Evolutionary conservation across 1,139 yeast genomes (phyloP), one percentile per base, ranked within the genome.

Genomic region (Debaryomyces psychrophilus): DNA sequence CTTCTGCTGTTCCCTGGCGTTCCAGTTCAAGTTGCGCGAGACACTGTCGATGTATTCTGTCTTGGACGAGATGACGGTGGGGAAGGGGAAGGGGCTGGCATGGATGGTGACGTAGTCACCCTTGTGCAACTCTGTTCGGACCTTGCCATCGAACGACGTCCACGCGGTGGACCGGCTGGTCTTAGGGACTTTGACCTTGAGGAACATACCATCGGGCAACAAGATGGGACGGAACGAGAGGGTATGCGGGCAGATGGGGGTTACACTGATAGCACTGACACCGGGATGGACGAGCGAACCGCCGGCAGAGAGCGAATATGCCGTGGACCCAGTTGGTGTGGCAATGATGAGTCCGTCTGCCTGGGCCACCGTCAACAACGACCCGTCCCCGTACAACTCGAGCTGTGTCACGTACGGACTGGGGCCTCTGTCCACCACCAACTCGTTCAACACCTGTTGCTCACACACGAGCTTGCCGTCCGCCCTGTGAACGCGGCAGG

Each of bases 171-270:
- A 77, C 44, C 96, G 67, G 47, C 89, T 82, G 37, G 80, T 69
- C 36, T 67, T 57, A 0, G 96, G 95, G 1, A 88, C 90, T 57
- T 82, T 84, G 2, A 90, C 87, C 56, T 81, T 85, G 50, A 90
- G 68, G 33, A 79, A 76, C 90, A 89, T 88, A 7, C 93, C 86
- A 59, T 89, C 96, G 0, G 97, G 97, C 27, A 90, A 70, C 47
- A 90, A 73, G 48, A 90, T 87, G 1, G 97, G 97, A 55, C 97
- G 75, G 67, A 90, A 90, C 3, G 95, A 87, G 39, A 90, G 73
- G 0, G 96, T 88, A 57, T 90, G 96, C 0, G 97, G 98, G 60
- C 97, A 90, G 50, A 90, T 88, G 0, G 97, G 97, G 0, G 97
- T 90, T 2, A 90, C 90, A 48, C 90, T 83, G 36, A 90, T 87